Evolutionary conservation across 805 yeast genomes (phyloP).

Genomic region (Blastobotrys peoriensis): DNA sequence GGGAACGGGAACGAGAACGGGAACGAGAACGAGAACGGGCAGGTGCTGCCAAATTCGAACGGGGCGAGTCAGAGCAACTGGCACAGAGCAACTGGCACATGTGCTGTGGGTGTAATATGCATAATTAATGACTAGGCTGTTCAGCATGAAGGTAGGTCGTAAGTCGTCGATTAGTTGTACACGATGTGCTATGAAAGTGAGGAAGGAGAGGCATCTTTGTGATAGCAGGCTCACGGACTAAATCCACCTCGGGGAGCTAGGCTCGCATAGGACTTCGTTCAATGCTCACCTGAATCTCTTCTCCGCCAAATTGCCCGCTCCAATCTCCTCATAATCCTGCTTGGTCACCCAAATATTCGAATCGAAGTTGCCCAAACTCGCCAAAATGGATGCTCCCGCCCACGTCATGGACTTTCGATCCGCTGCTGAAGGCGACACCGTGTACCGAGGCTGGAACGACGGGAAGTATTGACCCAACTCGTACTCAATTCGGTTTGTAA

Average conservation of each 20-base stretch:
- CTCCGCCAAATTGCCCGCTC: constrained; percentile 34
- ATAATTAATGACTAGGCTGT: too few relatives aligned
- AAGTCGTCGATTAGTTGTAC: too few relatives aligned
- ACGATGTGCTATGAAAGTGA: too few relatives aligned
- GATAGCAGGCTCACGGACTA: too few relatives aligned
- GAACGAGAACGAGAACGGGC: too few relatives aligned
- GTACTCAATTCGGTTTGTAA: constrained; percentile 48
- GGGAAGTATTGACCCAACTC: constrained; percentile 54
- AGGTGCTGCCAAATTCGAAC: too few relatives aligned
- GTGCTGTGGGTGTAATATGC: too few relatives aligned
- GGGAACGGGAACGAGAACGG: constrained; percentile 1
- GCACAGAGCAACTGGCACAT: too few relatives aligned
- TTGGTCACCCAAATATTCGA: constrained; percentile 47
- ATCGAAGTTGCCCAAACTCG: constrained; percentile 51
- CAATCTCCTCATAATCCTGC: constrained; percentile 60
- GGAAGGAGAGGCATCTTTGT: neutral
- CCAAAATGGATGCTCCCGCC: constrained; percentile 69
- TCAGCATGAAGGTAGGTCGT: too few relatives aligned
- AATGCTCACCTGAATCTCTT: constrained; percentile 31
- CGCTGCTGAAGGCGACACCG: constrained; percentile 35
- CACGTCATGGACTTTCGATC: constrained; percentile 59
- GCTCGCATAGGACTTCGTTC: too few relatives aligned
- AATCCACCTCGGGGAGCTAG: too few relatives aligned
- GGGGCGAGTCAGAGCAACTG: too few relatives aligned
- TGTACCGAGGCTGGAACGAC: constrained; percentile 39